Evolutionary conservation across 1,284 basidiomycete species (phyloP), one percentile per base, ranked within the genome.

Genomic region (Gomphus sp.): DNA sequence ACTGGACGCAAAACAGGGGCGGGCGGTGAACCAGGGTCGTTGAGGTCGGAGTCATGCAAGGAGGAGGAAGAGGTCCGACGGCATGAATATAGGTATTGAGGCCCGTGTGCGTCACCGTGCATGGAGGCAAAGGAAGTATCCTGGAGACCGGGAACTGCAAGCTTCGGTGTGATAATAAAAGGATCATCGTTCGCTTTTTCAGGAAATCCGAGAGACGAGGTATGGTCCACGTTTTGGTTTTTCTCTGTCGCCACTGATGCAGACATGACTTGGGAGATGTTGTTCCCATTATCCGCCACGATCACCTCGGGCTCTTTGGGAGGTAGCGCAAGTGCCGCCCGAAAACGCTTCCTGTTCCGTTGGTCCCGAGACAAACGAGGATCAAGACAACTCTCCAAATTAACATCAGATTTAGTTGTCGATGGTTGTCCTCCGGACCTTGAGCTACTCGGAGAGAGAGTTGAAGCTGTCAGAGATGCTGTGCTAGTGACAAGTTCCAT

Each of bases 1-100:
- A 59, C 58, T 41, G 58, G 52, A 48, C 58, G 58, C 36, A 59
- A 36, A 28, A 59, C 25, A 11, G 58, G 58, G 31, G 41, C 58
- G 34, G 58, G 58, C 9, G 58, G 58, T 1, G 58, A 59, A 6
- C 9, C 45, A 37, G 41, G 52, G n/a, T 44, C 28, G 12, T 16
- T 25, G 16, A 18, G 1, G 34, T 51, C 22, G 10, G 52, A 55
- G 7, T 14, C 14, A 37, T 12, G 34, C 11, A 50, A 37, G 39
- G 45, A 45, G 33, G 50, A 22, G 4, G 57, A 44, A 16, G 50
- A 11, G 34, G 51, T 0, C 10, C 34, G 49, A 8, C 50, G 53
- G 18, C 4, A 0, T 2, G 28, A 31, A 34, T 33, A 31, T 16
- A 1, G 16, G 33, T 2, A 9, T 5, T 14, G 33, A 34, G 49